These are phyloP conservation scores for Xerocomellus amylosporus DNA, from an alignment of 768 basidiomycete genomes.

Conservation along the genomic window DNA sequence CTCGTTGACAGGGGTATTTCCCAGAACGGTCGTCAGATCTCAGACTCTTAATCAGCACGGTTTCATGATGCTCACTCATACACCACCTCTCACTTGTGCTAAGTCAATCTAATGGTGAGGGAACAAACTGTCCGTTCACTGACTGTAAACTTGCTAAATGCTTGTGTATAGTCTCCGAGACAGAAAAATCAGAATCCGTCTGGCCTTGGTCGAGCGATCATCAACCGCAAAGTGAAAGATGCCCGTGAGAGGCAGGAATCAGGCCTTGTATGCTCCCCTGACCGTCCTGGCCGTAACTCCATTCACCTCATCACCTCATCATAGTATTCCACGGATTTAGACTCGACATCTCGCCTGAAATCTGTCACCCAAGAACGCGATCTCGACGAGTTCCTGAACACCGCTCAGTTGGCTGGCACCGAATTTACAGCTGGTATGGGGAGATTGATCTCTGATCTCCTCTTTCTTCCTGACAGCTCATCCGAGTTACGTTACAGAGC, in stretches of 20 bases:
- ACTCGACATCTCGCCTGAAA: conserved; percentile 64
- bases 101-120: conserved; percentile 15
- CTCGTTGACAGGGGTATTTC: conserved; percentile 8
- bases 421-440: conserved; percentile 91
- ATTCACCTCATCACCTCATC: conserved; percentile 25
- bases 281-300: neutral
- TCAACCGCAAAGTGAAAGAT: conserved; percentile 71
- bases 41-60: conserved; percentile 9
- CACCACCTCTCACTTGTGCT: neutral
- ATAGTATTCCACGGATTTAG: conserved; percentile 72
- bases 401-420: conserved; percentile 89
- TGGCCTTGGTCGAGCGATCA: conserved; percentile 92
- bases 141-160: neutral
- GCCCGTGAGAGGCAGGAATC: conserved; percentile 39
- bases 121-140: neutral
- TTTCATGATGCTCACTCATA: too few species aligned
- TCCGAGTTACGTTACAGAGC: conserved; percentile 43
- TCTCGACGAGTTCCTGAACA: conserved; percentile 93
- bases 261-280: conserved; percentile 52
- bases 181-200: conserved; percentile 63
- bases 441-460: neutral
- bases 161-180: conserved; percentile 48
- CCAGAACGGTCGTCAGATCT: conserved; percentile 1
- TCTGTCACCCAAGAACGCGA: conserved; percentile 96
- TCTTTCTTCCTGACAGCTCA: conserved; percentile 3